These are phyloP conservation scores for Lathyrus aphaca DNA, from an alignment of 306 rosid species.

Conservation along the genomic window DNA sequence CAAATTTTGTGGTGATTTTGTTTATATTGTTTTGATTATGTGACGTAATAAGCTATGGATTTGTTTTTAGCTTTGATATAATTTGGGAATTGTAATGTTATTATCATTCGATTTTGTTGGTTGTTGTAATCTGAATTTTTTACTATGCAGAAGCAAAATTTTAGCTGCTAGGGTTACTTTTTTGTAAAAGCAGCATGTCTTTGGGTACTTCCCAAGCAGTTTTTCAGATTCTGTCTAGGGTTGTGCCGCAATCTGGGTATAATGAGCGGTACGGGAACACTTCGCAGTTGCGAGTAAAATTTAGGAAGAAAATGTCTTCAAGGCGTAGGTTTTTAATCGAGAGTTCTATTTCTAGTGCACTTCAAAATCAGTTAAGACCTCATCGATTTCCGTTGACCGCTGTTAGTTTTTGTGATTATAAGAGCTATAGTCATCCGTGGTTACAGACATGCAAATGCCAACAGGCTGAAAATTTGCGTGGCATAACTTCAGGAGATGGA, in stretches of 20 bases:
- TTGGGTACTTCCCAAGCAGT: constrained; percentile 57
- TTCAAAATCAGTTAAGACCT: constrained; percentile 28
- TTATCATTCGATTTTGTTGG: constrained; percentile 7
- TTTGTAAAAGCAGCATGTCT: constrained; percentile 34
- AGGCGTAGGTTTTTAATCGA: constrained; percentile 38
- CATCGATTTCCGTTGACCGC: constrained; percentile 42
- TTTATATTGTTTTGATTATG: background rate
- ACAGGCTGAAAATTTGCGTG: constrained; percentile 51
- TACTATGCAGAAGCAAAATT: constrained; percentile 19
- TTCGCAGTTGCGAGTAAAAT: constrained; percentile 43
- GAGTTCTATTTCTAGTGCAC: constrained; percentile 49
- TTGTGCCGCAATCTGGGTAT: constrained; percentile 46
- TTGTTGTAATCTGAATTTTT: constrained; percentile 11
- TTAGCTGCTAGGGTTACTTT: constrained; percentile 23
- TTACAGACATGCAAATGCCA: constrained; percentile 67
- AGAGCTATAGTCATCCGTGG: constrained; percentile 26
- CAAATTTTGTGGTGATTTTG: background rate
- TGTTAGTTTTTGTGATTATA: constrained; percentile 34
- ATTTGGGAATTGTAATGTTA: constrained; percentile 1
- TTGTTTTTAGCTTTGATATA: background rate
- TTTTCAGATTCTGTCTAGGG: constrained; percentile 56
- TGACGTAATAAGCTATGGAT: background rate
- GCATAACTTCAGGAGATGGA: constrained; percentile 48
- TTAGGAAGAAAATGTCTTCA: constrained; percentile 45
- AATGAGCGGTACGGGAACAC: constrained; percentile 34